Evolutionary conservation across 257 asterid genomes (phyloP).

Genomic region (Petrea volubilis): DNA sequence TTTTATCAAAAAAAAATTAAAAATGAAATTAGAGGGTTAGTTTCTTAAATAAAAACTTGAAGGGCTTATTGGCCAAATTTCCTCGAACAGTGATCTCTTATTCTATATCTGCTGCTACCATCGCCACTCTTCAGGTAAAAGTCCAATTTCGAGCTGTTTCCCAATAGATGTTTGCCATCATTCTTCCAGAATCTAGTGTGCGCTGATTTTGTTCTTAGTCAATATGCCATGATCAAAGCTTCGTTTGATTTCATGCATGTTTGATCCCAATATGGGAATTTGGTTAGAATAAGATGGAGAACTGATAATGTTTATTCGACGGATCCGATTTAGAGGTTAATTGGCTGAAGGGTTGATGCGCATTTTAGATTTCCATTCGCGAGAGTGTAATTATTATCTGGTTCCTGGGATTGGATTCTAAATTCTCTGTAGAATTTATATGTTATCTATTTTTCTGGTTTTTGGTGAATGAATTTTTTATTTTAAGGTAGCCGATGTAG

Average conservation of each 20-base stretch:
- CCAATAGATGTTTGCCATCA: background rate
- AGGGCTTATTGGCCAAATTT: no score
- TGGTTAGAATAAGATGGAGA: background rate
- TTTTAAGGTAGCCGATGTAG: background rate
- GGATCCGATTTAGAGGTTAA: background rate
- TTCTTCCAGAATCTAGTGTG: background rate
- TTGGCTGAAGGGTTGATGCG: background rate
- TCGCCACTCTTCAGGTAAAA: background rate
- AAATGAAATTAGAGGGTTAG: no score
- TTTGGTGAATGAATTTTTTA: background rate
- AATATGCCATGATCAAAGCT: background rate
- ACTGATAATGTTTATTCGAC: background rate
- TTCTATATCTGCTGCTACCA: background rate
- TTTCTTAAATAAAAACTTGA: no score
- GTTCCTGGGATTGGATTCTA: background rate
- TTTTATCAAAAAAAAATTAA: no score
- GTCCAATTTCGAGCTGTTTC: background rate
- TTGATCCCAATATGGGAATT: background rate
- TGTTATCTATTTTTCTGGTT: no score
- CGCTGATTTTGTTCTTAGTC: background rate
- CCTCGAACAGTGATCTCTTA: background rate
- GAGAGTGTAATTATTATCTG: background rate
- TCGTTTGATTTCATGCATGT: background rate
- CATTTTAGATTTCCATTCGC: background rate
- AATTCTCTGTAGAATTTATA: background rate